Conservation (phyloP, 768 basidiomycete species). For the Megacollybia marginata region DNA sequence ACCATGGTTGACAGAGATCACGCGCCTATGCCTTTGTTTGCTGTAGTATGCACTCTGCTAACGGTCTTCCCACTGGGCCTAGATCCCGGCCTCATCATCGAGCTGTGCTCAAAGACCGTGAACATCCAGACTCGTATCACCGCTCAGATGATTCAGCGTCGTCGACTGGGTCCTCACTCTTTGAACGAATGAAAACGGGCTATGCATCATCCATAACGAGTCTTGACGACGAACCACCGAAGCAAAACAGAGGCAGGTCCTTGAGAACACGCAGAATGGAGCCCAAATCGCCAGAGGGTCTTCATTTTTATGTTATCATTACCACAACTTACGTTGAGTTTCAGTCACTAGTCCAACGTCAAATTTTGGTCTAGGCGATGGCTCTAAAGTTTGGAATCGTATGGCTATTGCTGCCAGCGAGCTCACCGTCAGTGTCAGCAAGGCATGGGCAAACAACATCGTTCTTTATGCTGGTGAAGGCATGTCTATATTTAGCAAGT, state of each 20-base stretch:
- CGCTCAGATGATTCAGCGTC: constrained; percentile 14
- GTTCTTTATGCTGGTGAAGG: constrained; percentile 37
- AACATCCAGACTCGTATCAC: constrained; percentile 5
- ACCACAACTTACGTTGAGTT: no score
- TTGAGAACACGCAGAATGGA: not conserved
- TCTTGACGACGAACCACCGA: constrained; percentile 28
- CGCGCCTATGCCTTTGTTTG: not conserved
- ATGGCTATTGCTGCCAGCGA: constrained; percentile 46
- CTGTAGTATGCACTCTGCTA: constrained; percentile 7
- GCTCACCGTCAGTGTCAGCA: constrained; percentile 49
- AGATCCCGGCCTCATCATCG: constrained; percentile 25
- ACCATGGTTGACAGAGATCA: constrained; percentile 5
- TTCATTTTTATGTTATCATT: no score
- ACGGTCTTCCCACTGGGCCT: constrained; percentile 33
- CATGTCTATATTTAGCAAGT: constrained; percentile 11
- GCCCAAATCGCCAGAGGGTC: no score
- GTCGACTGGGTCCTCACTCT: constrained; percentile 27
- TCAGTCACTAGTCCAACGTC: not conserved
- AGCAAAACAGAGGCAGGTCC: not conserved
- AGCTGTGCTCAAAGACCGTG: constrained; percentile 1
- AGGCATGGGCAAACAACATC: constrained; percentile 46
- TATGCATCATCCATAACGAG: constrained; percentile 35
- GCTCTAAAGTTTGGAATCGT: constrained; percentile 46
- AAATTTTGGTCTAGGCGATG: constrained; percentile 19
- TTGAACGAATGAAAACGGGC: constrained; percentile 25